Evolutionary conservation across 2,329 filamentous ascomycete species (phyloP), one percentile per base, ranked within the genome.

Genomic region (Fusarium illudens): DNA sequence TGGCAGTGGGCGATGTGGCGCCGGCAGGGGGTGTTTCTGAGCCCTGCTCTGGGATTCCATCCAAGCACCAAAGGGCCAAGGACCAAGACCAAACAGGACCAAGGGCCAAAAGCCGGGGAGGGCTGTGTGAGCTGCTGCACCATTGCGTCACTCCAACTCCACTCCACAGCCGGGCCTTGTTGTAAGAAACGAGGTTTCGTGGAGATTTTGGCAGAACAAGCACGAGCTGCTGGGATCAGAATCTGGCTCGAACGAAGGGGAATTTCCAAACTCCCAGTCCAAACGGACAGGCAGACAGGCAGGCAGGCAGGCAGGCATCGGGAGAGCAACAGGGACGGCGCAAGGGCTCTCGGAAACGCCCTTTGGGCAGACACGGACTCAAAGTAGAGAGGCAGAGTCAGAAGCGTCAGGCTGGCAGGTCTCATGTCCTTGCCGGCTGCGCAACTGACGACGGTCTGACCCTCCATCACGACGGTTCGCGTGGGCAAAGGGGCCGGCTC

Each of bases 121-220:
- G 29, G 57, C 59, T 65, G 68, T 60, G 62, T 52, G 70, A 61
- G 64, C 53, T 60, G 57, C 73, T 75, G 73, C 73, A 70, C 60
- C 39, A 75, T 75, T 75, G 73, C 73, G 73, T 75, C 73, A 75
- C 68, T 51, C 46, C 27, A 64, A 60, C 64, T 62, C 64, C 72
- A 70, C 66, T 64, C 44, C 64, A 67, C 55, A 68, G 50, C 55
- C 65, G 49, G 39, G 34, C 64, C 50, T 68, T 39, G 55, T 61
- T 68, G 60, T 49, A 36, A 44, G 58, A 29, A 64, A 67, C 64
- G 63, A 64, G 64, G 34, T 59, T 65, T 67, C 39, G 22, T 57
- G 54, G 29, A 29, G 60, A 29, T 46, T 52, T 49, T 30, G 25
- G 17, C 33, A 62, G 44, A 29, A n/a, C 20, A 59, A 29, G 48